phyloP scores from a whole-genome alignment of 2,329 filamentous ascomycete species.

The Penicillium capsulatum region DNA sequence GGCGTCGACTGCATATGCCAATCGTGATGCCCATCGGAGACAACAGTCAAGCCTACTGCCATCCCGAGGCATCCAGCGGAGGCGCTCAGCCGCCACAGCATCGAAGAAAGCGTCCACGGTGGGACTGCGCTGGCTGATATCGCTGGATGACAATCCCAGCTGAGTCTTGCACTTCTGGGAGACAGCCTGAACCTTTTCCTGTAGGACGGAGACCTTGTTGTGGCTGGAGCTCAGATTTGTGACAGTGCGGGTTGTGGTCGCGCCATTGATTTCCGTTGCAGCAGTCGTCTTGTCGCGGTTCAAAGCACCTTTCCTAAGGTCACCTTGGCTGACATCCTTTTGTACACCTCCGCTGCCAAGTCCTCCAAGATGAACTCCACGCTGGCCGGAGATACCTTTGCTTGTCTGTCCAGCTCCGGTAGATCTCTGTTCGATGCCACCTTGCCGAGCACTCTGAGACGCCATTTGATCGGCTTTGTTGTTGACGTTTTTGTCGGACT shows the following conservation, averaged over 20 bases:
- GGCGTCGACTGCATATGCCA: constrained; percentile 33
- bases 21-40: constrained; percentile 36
- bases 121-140: constrained; percentile 28
- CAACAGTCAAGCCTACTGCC: constrained; percentile 41
- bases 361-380: constrained; percentile 1
- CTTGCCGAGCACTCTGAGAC: constrained; percentile 3
- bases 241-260: constrained; percentile 7
- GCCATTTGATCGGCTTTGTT: not conserved
- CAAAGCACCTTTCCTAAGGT: constrained; percentile 1
- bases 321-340: constrained; percentile 2
- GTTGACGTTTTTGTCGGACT: not conserved
- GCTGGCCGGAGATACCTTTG: constrained; percentile 1
- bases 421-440: constrained; percentile 1
- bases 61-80: constrained; percentile 40
- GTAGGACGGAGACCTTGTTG: constrained; percentile 25
- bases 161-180: constrained; percentile 31
- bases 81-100: constrained; percentile 34
- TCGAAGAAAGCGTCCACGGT: constrained; percentile 34
- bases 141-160: constrained; percentile 23
- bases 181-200: constrained; percentile 28
- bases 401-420: constrained; percentile 3
- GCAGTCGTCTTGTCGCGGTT: not conserved
- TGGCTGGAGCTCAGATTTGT: constrained; percentile 9
- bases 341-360: constrained; percentile 3
- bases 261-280: not conserved